These are phyloP conservation scores for Heteromeles arbutifolia DNA, from an alignment of 306 rosid genomes.

Conservation along the genomic window DNA sequence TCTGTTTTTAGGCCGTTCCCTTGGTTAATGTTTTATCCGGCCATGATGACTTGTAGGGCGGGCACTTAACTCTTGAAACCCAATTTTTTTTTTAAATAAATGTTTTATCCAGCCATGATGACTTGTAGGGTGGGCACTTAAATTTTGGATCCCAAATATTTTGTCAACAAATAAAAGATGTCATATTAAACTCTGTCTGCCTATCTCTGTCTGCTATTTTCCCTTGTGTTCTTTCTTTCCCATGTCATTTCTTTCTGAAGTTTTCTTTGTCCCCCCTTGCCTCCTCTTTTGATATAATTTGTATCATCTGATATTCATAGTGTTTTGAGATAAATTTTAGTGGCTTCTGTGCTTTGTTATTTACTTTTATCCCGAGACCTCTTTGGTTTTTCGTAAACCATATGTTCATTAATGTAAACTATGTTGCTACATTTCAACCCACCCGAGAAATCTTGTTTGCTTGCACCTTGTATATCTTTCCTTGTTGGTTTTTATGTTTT, in stretches of 20 bases:
- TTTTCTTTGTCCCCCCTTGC: too few species aligned
- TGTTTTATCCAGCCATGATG: background rate
- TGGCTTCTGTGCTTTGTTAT: background rate
- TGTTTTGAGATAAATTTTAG: background rate
- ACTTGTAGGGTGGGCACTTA: background rate
- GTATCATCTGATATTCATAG: background rate
- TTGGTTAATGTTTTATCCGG: background rate
- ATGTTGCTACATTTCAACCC: too few species aligned
- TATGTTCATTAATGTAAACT: background rate
- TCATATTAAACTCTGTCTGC: background rate
- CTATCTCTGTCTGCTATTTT: too few species aligned
- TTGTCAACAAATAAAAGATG: too few species aligned
- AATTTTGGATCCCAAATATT: background rate
- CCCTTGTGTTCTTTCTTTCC: too few species aligned
- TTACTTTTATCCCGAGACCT: background rate
- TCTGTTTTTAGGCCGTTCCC: background rate
- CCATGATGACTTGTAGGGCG: background rate
- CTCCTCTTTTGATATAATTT: background rate
- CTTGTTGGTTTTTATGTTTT: background rate
- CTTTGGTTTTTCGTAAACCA: background rate
- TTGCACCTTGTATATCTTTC: background rate
- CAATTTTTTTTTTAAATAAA: background rate
- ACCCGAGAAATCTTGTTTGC: background rate
- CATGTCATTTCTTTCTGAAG: too few species aligned
- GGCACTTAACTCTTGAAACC: background rate